These are phyloP conservation scores for Barnettozyma botsteinii DNA, from an alignment of 805 yeast genomes.

Conservation along the genomic window DNA sequence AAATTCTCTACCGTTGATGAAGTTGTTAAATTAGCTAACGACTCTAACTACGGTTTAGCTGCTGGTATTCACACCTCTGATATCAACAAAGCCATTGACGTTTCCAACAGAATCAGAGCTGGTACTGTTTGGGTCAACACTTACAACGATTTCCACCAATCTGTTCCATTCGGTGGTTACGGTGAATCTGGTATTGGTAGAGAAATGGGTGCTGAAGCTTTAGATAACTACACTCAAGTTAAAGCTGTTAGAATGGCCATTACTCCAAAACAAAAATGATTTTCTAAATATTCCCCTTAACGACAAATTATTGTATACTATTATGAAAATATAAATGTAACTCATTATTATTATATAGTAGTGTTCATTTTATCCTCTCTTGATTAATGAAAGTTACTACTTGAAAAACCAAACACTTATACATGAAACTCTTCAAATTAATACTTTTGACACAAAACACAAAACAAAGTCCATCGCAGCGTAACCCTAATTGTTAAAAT, in stretches of 20 bases:
- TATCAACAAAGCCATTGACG: conserved; percentile 68
- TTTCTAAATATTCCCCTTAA: neutral
- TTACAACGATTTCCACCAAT: conserved; percentile 80
- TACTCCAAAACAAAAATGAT: conserved; percentile 11
- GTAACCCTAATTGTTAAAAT: neutral
- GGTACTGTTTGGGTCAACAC: conserved; percentile 94
- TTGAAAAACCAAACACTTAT: no score
- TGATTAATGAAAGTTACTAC: no score
- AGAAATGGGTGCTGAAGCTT: conserved; percentile 86
- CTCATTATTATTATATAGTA: no score
- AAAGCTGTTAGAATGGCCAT: conserved; percentile 66
- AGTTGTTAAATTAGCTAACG: conserved; percentile 72
- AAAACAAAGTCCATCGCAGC: no score
- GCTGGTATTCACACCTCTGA: conserved; percentile 84
- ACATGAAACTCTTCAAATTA: no score
- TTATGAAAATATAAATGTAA: no score
- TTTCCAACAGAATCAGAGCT: conserved; percentile 67
- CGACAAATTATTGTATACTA: neutral
- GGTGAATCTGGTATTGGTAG: conserved; percentile 90
- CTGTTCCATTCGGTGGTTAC: conserved; percentile 91
- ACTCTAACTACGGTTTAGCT: conserved; percentile 78
- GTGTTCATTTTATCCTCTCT: no score
- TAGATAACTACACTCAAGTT: conserved; percentile 77
- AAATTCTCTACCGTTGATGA: conserved; percentile 83
- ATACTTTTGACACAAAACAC: no score